Evolutionary conservation across 1,139 yeast species (phyloP).

Genomic region (Taphrina deformans): DNA sequence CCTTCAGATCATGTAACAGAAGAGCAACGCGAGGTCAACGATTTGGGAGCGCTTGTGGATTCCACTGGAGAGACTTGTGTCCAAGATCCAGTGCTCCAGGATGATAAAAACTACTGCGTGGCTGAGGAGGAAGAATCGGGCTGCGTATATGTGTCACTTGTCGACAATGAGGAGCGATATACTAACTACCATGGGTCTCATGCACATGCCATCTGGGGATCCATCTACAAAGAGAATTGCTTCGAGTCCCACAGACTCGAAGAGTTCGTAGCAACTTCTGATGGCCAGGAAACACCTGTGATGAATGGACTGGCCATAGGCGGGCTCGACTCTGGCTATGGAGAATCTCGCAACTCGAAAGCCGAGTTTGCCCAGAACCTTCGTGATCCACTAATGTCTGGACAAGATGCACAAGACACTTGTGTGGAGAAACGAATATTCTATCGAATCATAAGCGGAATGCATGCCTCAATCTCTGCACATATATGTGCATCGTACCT

Average conservation of each 20-base stretch:
- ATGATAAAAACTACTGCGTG: constrained; percentile 55
- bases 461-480: constrained; percentile 94
- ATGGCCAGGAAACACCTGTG: constrained; percentile 37
- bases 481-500: constrained; percentile 86
- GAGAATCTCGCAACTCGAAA: constrained; percentile 2
- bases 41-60: constrained; percentile 48
- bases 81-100: constrained; percentile 10
- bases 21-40: not conserved
- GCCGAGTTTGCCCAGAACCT: constrained; percentile 6
- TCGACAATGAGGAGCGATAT: constrained; percentile 90
- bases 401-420: constrained; percentile 44
- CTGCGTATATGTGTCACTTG: constrained; percentile 81
- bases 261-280: constrained; percentile 41
- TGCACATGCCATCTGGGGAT: constrained; percentile 88
- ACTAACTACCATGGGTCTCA: constrained; percentile 96
- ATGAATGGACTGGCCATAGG: constrained; percentile 37
- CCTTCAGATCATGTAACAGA: constrained; percentile 41
- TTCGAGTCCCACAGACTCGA: constrained; percentile 49
- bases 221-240: constrained; percentile 89
- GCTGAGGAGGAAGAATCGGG: constrained; percentile 57
- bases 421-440: constrained; percentile 78
- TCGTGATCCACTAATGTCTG: constrained; percentile 26
- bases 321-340: constrained; percentile 8
- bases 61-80: constrained; percentile 44
- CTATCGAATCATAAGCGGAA: constrained; percentile 81